Evolutionary conservation across 495 filamentous ascomycete genomes (phyloP).

Genomic region (Penicillium odoratum): DNA sequence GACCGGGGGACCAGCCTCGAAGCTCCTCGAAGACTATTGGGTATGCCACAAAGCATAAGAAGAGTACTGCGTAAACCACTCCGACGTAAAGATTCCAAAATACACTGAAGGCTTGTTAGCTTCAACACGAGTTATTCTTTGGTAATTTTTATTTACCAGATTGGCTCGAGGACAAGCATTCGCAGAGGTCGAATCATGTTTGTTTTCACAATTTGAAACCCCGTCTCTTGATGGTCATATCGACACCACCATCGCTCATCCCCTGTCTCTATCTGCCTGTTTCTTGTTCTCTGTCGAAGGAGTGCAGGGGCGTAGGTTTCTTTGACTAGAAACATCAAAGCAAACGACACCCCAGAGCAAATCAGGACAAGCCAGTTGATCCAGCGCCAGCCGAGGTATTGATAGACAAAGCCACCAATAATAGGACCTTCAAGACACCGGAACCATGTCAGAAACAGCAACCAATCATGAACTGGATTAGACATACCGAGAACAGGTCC

Average conservation of each 20-base stretch:
- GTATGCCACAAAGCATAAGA: slow-evolving; percentile 71
- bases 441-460: not conserved
- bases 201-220: slow-evolving; percentile 42
- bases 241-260: slow-evolving; percentile 65
- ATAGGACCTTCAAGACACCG: slow-evolving; percentile 50
- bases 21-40: slow-evolving; percentile 72
- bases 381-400: slow-evolving; percentile 80
- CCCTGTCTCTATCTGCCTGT: slow-evolving; percentile 58
- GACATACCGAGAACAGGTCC: slow-evolving; percentile 56
- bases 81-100: slow-evolving; percentile 69
- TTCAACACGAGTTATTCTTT: not conserved
- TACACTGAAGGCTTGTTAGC: slow-evolving; percentile 46
- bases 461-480: not conserved
- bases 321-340: slow-evolving; percentile 50
- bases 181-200: slow-evolving; percentile 66
- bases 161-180: slow-evolving; percentile 67
- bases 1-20: slow-evolving; percentile 65
- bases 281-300: slow-evolving; percentile 55
- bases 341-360: slow-evolving; percentile 50
- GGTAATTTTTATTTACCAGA: slow-evolving; percentile 39
- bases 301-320: slow-evolving; percentile 73
- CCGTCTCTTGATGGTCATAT: slow-evolving; percentile 54
- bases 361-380: slow-evolving; percentile 79
- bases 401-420: slow-evolving; percentile 69
- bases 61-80: slow-evolving; percentile 66